Base-by-base conservation (phyloP, 495 filamentous ascomycete genomes). In the Ascodesmis nigricans region DNA sequence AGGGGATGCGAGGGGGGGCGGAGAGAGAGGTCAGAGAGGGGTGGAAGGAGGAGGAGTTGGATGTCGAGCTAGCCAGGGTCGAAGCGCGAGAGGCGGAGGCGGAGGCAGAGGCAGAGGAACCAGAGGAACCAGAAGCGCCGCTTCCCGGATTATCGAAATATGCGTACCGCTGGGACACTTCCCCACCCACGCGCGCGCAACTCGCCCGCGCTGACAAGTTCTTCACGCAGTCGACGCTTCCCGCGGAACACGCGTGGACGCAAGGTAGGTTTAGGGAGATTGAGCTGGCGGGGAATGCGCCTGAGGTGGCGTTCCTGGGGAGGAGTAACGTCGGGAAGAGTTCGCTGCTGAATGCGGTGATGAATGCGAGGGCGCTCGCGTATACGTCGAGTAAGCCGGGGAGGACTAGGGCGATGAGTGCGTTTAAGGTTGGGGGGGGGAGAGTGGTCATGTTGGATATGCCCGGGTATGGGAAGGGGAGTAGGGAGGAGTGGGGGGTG, bases 381-480 rank as follows among this genome's bases (percentile, higher is more conserved):
- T 67, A 70, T 54, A 75, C 73, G 4, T 76, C 70, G 21, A 67
- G 58, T 2, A 73, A 69, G 23, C 78, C 81, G 0, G 87, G 87
- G 0, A 59, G 69, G 29, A 97, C 87, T 13, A 62, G 61, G 39
- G 66, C 71, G 13, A 78, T 97, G 66, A 91, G 91, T 48, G 75
- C 71, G 0, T 93, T 80, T 53, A 72, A 69, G 2, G 73, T 92
- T 18, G 75, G 73, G 0, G 65, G 63, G 7, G 57, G 50, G 7
- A 49, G 44, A 15, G 36, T 91, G 31, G 58, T 70, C 5, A 45
- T 87, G 7, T 57, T 92, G 22, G 90, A 97, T 54, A 84, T 90
- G 79, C 90, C 87, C 4, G 90, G 87, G 1, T 97, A 97, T 48
- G 87, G 90, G 3, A 62, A 74, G 35, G 75, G 68, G 3, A 78